phyloP scores from a whole-genome alignment of 306 rosid genomes.

The Malus sieversii region DNA sequence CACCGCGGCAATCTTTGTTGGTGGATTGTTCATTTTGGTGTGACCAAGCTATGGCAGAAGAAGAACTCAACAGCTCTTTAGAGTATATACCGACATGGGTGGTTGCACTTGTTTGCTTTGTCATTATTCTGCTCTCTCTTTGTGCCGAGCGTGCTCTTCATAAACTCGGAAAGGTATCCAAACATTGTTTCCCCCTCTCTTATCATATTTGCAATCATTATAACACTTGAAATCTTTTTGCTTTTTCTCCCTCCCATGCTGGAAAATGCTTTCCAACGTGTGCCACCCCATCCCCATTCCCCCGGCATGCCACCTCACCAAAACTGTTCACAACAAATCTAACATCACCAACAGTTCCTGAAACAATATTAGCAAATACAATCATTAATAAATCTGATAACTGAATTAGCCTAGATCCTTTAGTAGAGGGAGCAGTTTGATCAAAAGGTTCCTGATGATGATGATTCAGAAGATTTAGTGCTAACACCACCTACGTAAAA shows the following conservation, averaged over 20 bases:
- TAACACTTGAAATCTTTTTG: neutral
- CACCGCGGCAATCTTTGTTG: neutral
- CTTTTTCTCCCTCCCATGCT: neutral
- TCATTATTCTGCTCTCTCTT: conserved; percentile 71
- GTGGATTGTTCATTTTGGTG: neutral
- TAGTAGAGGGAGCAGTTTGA: neutral
- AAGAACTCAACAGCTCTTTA: conserved; percentile 45
- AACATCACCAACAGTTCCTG: neutral
- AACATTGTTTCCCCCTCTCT: neutral
- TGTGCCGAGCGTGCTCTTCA: conserved; percentile 69
- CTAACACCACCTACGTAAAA: neutral
- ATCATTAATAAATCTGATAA: neutral
- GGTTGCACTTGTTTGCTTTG: conserved; percentile 63
- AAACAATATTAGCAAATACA: neutral
- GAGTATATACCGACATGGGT: conserved; percentile 93
- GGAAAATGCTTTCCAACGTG: neutral
- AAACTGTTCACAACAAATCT: too few species aligned
- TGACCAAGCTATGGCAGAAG: conserved; percentile 21
- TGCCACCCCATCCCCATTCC: neutral
- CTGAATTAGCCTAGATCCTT: neutral
- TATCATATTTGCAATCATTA: conserved; percentile 1
- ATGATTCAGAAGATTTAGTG: neutral
- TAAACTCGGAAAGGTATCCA: conserved; percentile 61
- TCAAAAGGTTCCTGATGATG: neutral
- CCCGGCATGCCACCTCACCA: neutral